Conservation (phyloP, 2,329 filamentous ascomycete species). For the Pseudocercospora crystallina region DNA sequence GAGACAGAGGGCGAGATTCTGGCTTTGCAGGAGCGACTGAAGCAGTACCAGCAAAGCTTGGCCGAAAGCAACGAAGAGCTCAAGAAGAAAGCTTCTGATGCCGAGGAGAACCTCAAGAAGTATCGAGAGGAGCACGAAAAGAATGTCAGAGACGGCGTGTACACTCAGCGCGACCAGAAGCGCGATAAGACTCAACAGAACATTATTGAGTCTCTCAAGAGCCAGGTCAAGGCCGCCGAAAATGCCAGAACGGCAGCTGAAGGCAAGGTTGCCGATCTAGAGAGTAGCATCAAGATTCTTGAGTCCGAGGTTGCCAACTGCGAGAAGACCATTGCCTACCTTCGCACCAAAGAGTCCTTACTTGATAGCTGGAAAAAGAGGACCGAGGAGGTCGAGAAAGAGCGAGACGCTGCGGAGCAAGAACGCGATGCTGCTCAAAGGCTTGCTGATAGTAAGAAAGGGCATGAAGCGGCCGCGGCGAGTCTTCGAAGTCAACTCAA, state of each 20-base stretch:
- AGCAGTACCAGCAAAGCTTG: conserved; percentile 18
- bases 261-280: conserved; percentile 42
- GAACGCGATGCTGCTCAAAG: conserved; percentile 31
- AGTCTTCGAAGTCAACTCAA: conserved; percentile 33
- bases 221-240: conserved; percentile 56
- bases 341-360: conserved; percentile 20
- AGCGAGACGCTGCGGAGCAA: conserved; percentile 27
- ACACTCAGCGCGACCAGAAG: conserved; percentile 53
- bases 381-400: conserved; percentile 31
- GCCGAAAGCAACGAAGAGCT: conserved; percentile 38
- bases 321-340: conserved; percentile 18
- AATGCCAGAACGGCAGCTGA: conserved; percentile 48
- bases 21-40: conserved; percentile 55
- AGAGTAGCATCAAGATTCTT: conserved; percentile 28
- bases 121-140: conserved; percentile 45
- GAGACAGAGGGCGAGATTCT: conserved; percentile 45
- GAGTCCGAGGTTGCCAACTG: conserved; percentile 28
- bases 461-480: conserved; percentile 30
- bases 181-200: conserved; percentile 53
- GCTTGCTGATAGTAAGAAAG: conserved; percentile 27
- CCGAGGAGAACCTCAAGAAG: conserved; percentile 34
- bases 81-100: conserved; percentile 38
- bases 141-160: conserved; percentile 50
- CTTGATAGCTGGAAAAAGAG: conserved; percentile 30
- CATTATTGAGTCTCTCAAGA: conserved; percentile 55